phyloP scores from a whole-genome alignment of 2,329 filamentous ascomycete genomes.

The Xylariaceae sp. region DNA sequence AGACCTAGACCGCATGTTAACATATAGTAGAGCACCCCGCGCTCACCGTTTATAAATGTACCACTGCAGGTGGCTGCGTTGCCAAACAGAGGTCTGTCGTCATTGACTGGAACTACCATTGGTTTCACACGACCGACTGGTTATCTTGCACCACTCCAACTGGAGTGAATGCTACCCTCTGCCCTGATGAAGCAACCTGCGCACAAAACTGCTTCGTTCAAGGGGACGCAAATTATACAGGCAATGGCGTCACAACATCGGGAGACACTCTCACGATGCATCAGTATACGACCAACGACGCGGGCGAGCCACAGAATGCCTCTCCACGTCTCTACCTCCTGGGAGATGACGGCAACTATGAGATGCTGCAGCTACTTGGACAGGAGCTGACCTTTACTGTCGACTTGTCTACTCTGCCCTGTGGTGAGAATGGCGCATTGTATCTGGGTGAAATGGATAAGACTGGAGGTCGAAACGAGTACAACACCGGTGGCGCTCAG shows the following conservation, averaged over 20 bases:
- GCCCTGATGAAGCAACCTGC: conserved; percentile 54
- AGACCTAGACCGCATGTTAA: conserved; percentile 1
- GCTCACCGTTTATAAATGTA: conserved; percentile 59
- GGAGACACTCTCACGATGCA: conserved; percentile 36
- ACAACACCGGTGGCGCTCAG: conserved; percentile 62
- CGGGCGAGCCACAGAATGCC: conserved; percentile 35
- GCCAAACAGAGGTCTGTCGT: conserved; percentile 57
- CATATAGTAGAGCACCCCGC: conserved; percentile 48
- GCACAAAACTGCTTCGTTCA: conserved; percentile 59
- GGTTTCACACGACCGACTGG: conserved; percentile 29
- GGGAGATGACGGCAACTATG: conserved; percentile 58
- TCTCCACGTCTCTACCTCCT: conserved; percentile 58
- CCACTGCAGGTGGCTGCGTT: conserved; percentile 54
- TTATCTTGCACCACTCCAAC: conserved; percentile 38
- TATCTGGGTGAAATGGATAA: conserved; percentile 69
- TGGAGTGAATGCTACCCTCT: conserved; percentile 48
- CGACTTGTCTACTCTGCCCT: conserved; percentile 68
- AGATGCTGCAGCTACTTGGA: conserved; percentile 56
- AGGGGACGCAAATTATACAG: conserved; percentile 52
- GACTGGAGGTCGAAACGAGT: conserved; percentile 62
- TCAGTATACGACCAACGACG: conserved; percentile 42
- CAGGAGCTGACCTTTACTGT: conserved; percentile 71
- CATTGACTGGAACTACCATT: conserved; percentile 54
- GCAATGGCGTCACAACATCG: conserved; percentile 36
- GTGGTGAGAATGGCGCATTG: conserved; percentile 70